A percentile compares a stretch with the other conserved stretches of the same genome.
These are phyloP conservation scores for Candida tetrigidarum DNA, from an alignment of 1,139 yeast species.

Conservation along the genomic window DNA sequence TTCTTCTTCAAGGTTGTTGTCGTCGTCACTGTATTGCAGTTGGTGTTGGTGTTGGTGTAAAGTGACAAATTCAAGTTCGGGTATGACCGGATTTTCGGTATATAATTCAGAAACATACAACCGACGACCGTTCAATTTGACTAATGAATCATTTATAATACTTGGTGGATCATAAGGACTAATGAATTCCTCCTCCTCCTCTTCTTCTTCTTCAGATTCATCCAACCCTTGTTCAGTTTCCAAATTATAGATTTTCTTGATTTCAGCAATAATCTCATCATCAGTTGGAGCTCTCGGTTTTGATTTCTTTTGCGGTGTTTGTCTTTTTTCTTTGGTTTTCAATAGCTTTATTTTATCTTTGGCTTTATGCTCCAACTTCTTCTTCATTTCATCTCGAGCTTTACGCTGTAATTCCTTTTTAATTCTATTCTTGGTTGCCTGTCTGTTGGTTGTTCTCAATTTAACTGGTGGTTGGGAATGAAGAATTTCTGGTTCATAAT, in stretches of 20 bases:
- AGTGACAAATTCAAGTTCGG: constrained; percentile 26
- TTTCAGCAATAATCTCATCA: constrained; percentile 12
- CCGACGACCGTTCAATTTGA: constrained; percentile 37
- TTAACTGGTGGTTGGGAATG: constrained; percentile 11
- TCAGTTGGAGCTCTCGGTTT: constrained; percentile 5
- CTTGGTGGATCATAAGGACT: constrained; percentile 46
- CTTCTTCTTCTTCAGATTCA: constrained; percentile 18
- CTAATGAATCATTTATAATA: constrained; percentile 36
- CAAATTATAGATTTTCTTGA: constrained; percentile 10
- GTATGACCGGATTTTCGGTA: constrained; percentile 25
- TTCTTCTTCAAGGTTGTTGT: no score
- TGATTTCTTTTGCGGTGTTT: constrained; percentile 10
- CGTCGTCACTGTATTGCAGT: no score
- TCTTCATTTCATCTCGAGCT: constrained; percentile 11
- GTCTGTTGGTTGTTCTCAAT: constrained; percentile 14
- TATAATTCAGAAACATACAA: constrained; percentile 35
- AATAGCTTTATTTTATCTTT: constrained; percentile 2
- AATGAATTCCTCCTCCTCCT: constrained; percentile 25
- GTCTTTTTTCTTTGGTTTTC: constrained; percentile 12
- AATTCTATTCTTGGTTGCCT: constrained; percentile 15
- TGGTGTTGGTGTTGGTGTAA: constrained; percentile 8
- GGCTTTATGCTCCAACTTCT: constrained; percentile 4
- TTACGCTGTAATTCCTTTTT: constrained; percentile 12
- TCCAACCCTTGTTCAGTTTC: constrained; percentile 4
- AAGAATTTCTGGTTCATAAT: constrained; percentile 29